Base-by-base conservation (phyloP, 805 yeast genomes). In the Kockiozyma suomiensis region DNA sequence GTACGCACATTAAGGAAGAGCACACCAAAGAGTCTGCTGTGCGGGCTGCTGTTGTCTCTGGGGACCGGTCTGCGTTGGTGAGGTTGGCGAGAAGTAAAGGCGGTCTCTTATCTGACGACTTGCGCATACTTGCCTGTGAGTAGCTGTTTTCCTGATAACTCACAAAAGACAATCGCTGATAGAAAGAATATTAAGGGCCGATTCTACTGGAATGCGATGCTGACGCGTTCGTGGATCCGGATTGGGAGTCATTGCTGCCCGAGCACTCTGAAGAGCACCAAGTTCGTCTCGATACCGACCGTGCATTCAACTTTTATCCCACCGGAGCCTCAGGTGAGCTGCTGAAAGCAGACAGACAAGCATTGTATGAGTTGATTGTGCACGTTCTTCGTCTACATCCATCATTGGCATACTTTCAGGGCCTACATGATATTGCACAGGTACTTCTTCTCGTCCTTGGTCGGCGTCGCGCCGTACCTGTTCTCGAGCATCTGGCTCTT, bases 351-450 rank as follows among this genome's bases (percentile, higher is more conserved):
- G 72, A 85, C 50, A 77, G 81, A 59, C 69, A 70, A 26, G 70
- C 78, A 49, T 74, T 86, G 51, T 70, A 69, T 25, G 71, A 71
- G 4, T 63, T 86, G 13, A 80, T 90, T 2, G 72, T 81, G 13
- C 75, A 76, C 19, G 76, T 90, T 1, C 76, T 94, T 13, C 74
- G 90, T 41, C 79, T 77, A 15, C 76, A 85, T 65, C 92, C 92
- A 0, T 68, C 73, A 2, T 75, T 92, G 43, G 78, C 83, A 59
- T 93, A 93, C 73, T 93, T 91, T 72, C 99, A 93, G 74, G 99
- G 99, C 0, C 90, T 81, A 72, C 98, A 93, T 73, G 98, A 94
- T 68, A 77, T 94, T 21, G 91, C 90, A 1, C 79, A 88, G 38
- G 79, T 88, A 3, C 76, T 88, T 5, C 74, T 88, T 3, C 70